phyloP scores from a whole-genome alignment of 2,329 filamentous ascomycete species.

The Colletotrichum incanum region DNA sequence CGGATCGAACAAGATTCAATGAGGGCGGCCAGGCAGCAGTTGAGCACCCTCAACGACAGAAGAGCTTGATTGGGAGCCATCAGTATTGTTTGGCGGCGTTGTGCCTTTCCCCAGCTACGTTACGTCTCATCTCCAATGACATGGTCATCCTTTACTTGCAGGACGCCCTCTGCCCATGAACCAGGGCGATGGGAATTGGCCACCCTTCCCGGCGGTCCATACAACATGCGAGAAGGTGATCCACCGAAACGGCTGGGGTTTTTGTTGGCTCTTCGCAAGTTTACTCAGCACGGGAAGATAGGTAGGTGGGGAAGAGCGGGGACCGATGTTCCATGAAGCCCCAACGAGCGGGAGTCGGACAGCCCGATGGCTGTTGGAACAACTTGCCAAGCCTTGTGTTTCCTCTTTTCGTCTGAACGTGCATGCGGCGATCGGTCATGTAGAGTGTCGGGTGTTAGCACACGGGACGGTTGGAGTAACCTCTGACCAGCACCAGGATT shows the following conservation, averaged over 20 bases:
- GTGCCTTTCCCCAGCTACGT: background rate
- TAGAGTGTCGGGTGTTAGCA: background rate
- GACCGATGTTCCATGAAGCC: constrained; percentile 5
- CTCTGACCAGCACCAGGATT: too few relatives aligned
- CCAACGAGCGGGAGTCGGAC: background rate
- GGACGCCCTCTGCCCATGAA: constrained; percentile 33
- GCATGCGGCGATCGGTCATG: background rate
- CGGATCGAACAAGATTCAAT: constrained; percentile 3
- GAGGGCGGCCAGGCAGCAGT: constrained; percentile 29
- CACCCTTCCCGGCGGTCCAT: constrained; percentile 25
- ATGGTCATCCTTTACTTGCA: constrained; percentile 13
- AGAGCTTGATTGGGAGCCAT: background rate
- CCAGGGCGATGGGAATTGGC: constrained; percentile 35
- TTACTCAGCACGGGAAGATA: constrained; percentile 21
- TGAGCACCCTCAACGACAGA: background rate
- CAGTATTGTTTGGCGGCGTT: background rate
- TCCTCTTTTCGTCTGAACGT: background rate
- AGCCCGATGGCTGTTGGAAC: background rate
- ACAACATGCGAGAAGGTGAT: constrained; percentile 10
- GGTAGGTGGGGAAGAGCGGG: constrained; percentile 12
- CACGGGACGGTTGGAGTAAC: background rate
- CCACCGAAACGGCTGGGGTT: constrained; percentile 22
- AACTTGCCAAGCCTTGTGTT: background rate
- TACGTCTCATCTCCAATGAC: constrained; percentile 12
- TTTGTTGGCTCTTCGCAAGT: constrained; percentile 25